A percentile compares a stretch with the other conserved stretches of the same genome.
These are phyloP conservation scores for Chenopodium album DNA, from an alignment of 148 eudicot genomes.

Conservation along the genomic window DNA sequence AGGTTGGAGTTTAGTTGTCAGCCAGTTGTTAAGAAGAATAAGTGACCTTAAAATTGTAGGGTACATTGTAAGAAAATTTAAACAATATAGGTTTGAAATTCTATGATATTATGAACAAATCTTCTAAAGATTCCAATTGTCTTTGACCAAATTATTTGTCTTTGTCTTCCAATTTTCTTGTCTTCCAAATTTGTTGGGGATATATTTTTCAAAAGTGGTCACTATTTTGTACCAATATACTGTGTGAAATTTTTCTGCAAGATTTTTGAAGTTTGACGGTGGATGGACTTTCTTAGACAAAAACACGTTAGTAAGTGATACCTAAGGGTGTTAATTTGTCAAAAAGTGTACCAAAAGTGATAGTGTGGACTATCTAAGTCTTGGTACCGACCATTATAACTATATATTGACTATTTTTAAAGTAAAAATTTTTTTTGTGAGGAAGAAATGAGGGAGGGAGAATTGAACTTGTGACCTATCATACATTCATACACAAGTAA, in stretches of 20 bases:
- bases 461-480: too few species aligned
- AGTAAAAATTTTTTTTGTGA: too few species aligned
- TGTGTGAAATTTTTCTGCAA: neutral
- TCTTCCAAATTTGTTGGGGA: constrained; percentile 16
- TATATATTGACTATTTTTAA: too few species aligned
- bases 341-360: too few species aligned
- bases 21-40: neutral
- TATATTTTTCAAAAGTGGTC: neutral
- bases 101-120: neutral
- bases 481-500: too few species aligned
- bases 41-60: neutral
- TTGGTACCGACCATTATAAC: neutral
- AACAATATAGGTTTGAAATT: too few species aligned
- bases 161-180: neutral
- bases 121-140: constrained; percentile 19
- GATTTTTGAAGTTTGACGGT: neutral
- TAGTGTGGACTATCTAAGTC: neutral
- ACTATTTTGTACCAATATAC: neutral
- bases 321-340: neutral
- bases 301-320: neutral
- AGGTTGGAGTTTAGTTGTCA: constrained; percentile 10
- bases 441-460: too few species aligned
- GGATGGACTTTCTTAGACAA: neutral
- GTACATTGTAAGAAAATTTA: too few species aligned
- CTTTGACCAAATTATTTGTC: neutral